Conservation (phyloP, 805 yeast genomes). For the Lachancea dasiensis region DNA sequence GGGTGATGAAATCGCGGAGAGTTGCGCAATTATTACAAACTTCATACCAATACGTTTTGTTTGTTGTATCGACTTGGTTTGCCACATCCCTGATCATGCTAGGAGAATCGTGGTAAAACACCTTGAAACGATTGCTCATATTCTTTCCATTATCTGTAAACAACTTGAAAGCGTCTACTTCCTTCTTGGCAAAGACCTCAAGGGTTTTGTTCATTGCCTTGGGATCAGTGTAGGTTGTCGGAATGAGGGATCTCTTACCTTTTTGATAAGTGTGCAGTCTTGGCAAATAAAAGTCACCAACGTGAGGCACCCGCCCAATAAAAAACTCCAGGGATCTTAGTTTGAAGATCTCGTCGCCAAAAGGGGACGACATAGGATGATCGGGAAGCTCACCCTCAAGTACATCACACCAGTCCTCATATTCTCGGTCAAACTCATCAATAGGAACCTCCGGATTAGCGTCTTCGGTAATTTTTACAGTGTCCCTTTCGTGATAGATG, state of each 20-base stretch:
- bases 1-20: slow-evolving; percentile 20
- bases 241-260: slow-evolving; percentile 10
- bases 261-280: slow-evolving; percentile 21
- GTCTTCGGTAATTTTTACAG: slow-evolving; percentile 11
- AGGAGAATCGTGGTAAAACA: slow-evolving; percentile 27
- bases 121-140: slow-evolving; percentile 22
- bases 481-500: slow-evolving; percentile 17
- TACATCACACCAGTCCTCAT: slow-evolving; percentile 24
- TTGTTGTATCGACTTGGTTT: slow-evolving; percentile 8
- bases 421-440: slow-evolving; percentile 13
- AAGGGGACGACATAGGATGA: slow-evolving; percentile 28
- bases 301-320: slow-evolving; percentile 26
- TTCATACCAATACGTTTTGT: slow-evolving; percentile 28
- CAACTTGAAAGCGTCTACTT: slow-evolving; percentile 19
- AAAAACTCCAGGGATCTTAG: slow-evolving; percentile 29
- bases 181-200: slow-evolving; percentile 21
- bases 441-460: neutral
- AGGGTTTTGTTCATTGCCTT: slow-evolving; percentile 16
- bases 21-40: slow-evolving; percentile 24
- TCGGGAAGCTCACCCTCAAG: slow-evolving; percentile 23
- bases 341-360: slow-evolving; percentile 22
- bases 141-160: slow-evolving; percentile 22
- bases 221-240: slow-evolving; percentile 20
- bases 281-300: slow-evolving; percentile 32
- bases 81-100: slow-evolving; percentile 18